Evolutionary conservation across 108 stramenopile genomes (phyloP).

Genomic region (Thalassiosira profunda): DNA sequence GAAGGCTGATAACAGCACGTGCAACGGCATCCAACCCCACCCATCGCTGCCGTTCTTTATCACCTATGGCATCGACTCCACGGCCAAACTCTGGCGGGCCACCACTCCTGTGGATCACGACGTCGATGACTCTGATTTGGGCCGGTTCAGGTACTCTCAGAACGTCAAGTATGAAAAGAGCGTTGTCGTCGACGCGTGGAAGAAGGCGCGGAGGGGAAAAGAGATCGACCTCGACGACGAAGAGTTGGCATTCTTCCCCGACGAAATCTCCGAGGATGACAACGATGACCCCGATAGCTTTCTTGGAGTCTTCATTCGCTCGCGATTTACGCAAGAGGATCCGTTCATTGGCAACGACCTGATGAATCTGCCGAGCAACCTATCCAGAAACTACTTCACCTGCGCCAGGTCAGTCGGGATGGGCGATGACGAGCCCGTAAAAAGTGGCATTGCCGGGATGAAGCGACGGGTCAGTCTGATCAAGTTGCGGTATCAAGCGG

Average conservation of each 20-base stretch:
- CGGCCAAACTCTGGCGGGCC: constrained; percentile 87
- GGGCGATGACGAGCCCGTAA: constrained; percentile 57
- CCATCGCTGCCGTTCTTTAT: constrained; percentile 77
- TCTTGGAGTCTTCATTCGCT: constrained; percentile 23
- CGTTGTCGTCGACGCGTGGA: constrained; percentile 57
- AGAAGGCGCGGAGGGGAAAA: constrained; percentile 19
- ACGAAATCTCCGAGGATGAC: constrained; percentile 51
- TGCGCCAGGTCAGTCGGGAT: constrained; percentile 42
- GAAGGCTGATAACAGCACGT: constrained; percentile 76
- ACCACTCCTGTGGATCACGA: constrained; percentile 71
- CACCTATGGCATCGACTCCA: constrained; percentile 89
- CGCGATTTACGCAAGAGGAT: not conserved
- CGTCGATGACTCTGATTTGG: constrained; percentile 70
- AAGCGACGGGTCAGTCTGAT: constrained; percentile 66
- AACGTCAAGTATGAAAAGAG: constrained; percentile 53
- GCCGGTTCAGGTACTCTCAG: constrained; percentile 38
- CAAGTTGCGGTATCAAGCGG: constrained; percentile 69
- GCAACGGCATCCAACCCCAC: constrained; percentile 87
- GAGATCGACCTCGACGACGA: constrained; percentile 39
- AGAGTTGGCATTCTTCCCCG: constrained; percentile 53
- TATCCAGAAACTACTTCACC: constrained; percentile 61
- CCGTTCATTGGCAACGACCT: constrained; percentile 73
- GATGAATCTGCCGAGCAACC: constrained; percentile 47
- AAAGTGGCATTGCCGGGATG: constrained; percentile 54
- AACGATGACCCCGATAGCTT: constrained; percentile 26